Evolutionary conservation across 2,329 filamentous ascomycete genomes (phyloP), one percentile per base, ranked within the genome.

Genomic region (Aspergillus glaucus): DNA sequence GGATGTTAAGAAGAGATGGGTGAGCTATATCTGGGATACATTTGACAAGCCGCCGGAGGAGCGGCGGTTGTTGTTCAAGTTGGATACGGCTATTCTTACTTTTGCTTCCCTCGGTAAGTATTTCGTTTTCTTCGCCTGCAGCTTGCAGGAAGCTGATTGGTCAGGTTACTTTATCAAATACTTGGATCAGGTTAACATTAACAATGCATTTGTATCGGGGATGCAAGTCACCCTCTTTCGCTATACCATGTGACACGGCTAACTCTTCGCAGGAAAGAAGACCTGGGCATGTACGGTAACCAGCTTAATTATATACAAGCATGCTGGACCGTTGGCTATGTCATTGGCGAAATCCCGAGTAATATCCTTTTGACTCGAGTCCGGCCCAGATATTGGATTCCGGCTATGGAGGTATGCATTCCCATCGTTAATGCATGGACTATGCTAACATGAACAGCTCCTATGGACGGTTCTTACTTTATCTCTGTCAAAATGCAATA

Each of bases 301-400:
- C 67, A 83, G 48, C 67, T 81, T 28, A 80, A 81, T 46, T 76
- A 75, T 46, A 75, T 78, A 65, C 70, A 79, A 45, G 75, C 79
- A 0, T 75, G 73, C 24, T 85, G 80, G 71, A 82, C 78, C 0
- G 73, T 79, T 0, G 81, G 81, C 7, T 85, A 85, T 54, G 76
- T 80, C 0, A 68, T 84, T 44, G 75, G 74, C 3, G 67, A 78
- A 48, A 69, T 79, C 10, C 75, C 75, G 1, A 74, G 68, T 42
- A 79, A 79, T 49, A 67, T 80, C 8, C 64, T 79, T 6, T 62
- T 80, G 4, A 79, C 75, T 1, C 68, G 71, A 8, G 57, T 78
- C 12, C 68, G 70, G 7, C 75, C 75, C 2, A 65, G 68, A 12
- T 69, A 72, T 45, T 78, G 74, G 73, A 73, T 78, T 44, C 76